Evolutionary conservation across 768 basidiomycete species (phyloP), one percentile per base, ranked within the genome.

Genomic region (Suillus occidentalis): DNA sequence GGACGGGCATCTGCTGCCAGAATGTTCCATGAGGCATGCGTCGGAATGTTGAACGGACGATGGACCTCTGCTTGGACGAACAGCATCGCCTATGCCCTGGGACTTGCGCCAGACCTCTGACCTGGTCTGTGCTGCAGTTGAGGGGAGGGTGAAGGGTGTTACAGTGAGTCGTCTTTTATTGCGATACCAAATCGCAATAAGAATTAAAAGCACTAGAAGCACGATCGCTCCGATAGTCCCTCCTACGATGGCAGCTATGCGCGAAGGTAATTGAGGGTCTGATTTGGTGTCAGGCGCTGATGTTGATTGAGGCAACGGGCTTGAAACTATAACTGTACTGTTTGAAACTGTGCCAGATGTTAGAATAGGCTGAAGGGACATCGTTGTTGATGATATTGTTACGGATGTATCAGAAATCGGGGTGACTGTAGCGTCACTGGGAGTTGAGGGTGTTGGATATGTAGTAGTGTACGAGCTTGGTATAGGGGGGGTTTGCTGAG

Each of bases 21-120:
- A 40, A 22, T 28, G 18, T 18, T 63, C 62, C 28, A n/a, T 5
- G 14, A 42, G 31, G 25, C 14, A n/a, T 25, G 60, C n/a, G 10
- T 64, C 61, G 10, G 63, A 45, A 59, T 39, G 37, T n/a, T 63
- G 58, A 28, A 49, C 2, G 6, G 47, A 62, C 31, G 36, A 25
- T 18, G 31, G 61, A 3, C 39, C 4, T n/a, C 25, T n/a, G 57
- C 12, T 42, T 42, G 40, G 40, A n/a, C 40, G 58, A 18, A 59
- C 25, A 7, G 9, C 57, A 58, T 18, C 25, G 10, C 25, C 16
- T 8, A 12, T 59, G 6, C 58, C 20, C 18, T 40, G 16, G 18
- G 25, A 42, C 10, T 13, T 12, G 25, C 28, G 39, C 25, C 18
- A 7, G 12, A 13, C 28, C 25, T 2, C 3, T 20, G 40, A 3